Base-by-base conservation (phyloP, 163 green algal species). In the Chloromonas sp. region DNA sequence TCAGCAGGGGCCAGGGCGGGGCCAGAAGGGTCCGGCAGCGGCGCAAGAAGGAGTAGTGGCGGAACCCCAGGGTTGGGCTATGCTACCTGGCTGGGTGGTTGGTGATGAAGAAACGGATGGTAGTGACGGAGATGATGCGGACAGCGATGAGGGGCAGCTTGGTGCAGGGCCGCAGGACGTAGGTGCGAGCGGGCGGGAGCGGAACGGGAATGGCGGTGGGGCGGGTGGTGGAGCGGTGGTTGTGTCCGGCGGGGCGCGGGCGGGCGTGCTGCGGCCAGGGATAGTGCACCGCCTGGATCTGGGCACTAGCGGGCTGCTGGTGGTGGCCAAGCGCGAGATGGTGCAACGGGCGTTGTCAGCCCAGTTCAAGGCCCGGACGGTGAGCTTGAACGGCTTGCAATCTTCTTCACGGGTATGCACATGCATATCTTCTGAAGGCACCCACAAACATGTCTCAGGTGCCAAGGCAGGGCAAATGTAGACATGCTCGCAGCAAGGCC, bases 241-340 rank as follows among this genome's bases (percentile, higher is more conserved):
- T 8, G 76, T 70, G 14, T 58, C 15, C 13, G 76, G 77, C 36
- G 71, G 83, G 3, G 79, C 60, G 59, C 61, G n/a, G 60, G 70
- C 66, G 13, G 82, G 84, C 3, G 58, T 94, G 2, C 84, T 98
- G 0, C 91, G 97, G 0, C 97, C 97, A 0, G 97, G 97, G 36
- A 99, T 99, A 60, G 97, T 99, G 60, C 97, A 99, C 90, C 89
- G 97, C 0, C 82, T 99, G 5, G 97, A 99, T 91, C 95, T 95
- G 86, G 97, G 96, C 83, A 99, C 97, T 8, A 97, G 92, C 79
- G 97, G 97, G 0, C 88, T 99, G 59, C 81, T 99, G 87, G 96
- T 99, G 76, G 92, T 99, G 59, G 96, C 97, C 57, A 99, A 99
- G 84, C 93, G 85, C 0, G 92, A 95, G 79, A 70, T 60, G 1